Conservation (phyloP, 352 stramenopile genomes). For the Phytopythium ostracodes region DNA sequence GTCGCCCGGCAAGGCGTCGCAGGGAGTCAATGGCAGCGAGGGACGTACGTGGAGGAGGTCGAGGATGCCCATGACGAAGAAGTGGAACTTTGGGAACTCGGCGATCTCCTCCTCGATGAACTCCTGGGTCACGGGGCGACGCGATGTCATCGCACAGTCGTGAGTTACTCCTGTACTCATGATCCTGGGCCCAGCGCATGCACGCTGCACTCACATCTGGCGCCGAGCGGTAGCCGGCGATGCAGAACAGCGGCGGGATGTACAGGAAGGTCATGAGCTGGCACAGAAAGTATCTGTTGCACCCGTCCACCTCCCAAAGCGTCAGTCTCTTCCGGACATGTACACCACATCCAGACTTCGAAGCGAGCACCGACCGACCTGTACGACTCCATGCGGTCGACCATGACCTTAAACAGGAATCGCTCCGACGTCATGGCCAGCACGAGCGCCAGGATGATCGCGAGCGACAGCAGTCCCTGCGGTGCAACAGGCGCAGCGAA, state of each 20-base stretch:
- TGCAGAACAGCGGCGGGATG: conserved; percentile 84
- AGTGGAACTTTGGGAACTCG: conserved; percentile 85
- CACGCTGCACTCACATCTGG: conserved; percentile 40
- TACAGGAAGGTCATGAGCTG: conserved; percentile 88
- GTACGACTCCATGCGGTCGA: conserved; percentile 89
- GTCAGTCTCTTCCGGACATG: neutral
- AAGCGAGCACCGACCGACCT: conserved; percentile 44
- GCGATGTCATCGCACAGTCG: neutral
- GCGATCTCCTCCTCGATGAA: conserved; percentile 81
- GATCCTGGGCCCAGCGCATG: neutral
- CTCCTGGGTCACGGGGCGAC: conserved; percentile 35
- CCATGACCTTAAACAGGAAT: conserved; percentile 87
- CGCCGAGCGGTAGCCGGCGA: conserved; percentile 81
- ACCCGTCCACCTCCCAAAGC: neutral
- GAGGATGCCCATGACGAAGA: conserved; percentile 84
- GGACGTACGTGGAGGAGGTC: conserved; percentile 71
- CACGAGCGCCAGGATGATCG: conserved; percentile 67
- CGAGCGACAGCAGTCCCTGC: conserved; percentile 75
- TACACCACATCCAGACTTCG: no score
- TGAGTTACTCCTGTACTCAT: neutral
- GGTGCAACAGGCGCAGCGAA: neutral
- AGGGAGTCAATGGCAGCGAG: no score
- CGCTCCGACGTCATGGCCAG: conserved; percentile 77
- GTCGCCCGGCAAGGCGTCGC: neutral
- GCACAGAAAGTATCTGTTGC: conserved; percentile 76